These are phyloP conservation scores for Hyparrhenia diplandra DNA, from an alignment of 176 grass and related monocot species.

Conservation along the genomic window DNA sequence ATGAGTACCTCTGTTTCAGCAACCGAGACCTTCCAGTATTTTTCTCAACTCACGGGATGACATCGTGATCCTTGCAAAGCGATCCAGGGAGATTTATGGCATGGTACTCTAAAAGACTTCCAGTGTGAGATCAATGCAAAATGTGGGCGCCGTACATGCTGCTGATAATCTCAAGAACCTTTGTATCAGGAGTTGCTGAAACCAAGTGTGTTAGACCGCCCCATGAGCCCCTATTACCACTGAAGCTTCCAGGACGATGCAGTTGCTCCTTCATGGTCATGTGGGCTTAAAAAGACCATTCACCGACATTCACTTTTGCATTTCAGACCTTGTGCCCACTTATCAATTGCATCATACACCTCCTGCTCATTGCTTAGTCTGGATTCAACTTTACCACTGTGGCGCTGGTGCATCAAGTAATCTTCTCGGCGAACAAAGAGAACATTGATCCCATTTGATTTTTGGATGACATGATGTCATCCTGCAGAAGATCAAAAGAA, in stretches of 20 bases:
- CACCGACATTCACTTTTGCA: constrained; percentile 79
- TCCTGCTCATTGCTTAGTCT: constrained; percentile 82
- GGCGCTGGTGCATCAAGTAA: constrained; percentile 88
- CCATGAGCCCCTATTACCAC: constrained; percentile 92
- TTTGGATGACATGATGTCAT: constrained; percentile 37
- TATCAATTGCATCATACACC: constrained; percentile 58
- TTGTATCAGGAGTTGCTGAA: constrained; percentile 55
- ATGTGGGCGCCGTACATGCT: constrained; percentile 81
- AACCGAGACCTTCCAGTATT: constrained; percentile 69
- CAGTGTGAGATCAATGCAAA: constrained; percentile 80
- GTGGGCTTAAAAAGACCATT: constrained; percentile 92
- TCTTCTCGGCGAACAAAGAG: constrained; percentile 95
- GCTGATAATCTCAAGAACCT: constrained; percentile 93
- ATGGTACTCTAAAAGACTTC: constrained; percentile 86
- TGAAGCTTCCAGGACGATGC: constrained; percentile 70
- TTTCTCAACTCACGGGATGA: constrained; percentile 48
- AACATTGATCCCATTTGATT: constrained; percentile 47
- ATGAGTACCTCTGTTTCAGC: constrained; percentile 29
- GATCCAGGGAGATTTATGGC: constrained; percentile 79
- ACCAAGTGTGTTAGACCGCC: constrained; percentile 91
- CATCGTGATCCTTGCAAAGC: constrained; percentile 37
- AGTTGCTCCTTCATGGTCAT: constrained; percentile 96
- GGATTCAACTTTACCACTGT: constrained; percentile 86
- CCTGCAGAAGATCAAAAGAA: constrained; percentile 58
- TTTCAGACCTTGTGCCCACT: constrained; percentile 64